A percentile compares a stretch with the other conserved stretches of the same genome.
Conservation (phyloP, 768 basidiomycete genomes). For the Serpula lacrymans region DNA sequence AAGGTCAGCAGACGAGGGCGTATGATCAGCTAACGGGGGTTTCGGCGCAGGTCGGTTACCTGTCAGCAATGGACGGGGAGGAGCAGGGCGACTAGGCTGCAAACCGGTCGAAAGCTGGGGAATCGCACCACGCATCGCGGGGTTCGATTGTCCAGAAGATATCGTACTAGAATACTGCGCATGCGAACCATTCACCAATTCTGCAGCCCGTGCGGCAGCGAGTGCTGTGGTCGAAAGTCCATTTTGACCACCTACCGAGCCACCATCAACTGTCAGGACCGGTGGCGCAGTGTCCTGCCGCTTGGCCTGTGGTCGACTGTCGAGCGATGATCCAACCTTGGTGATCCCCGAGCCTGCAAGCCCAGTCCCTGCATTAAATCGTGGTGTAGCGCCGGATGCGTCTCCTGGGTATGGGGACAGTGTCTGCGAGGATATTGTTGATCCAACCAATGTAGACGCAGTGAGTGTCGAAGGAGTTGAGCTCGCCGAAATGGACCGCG, state of each 20-base stretch:
- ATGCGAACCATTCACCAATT: slow-evolving; percentile 56
- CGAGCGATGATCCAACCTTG: slow-evolving; percentile 39
- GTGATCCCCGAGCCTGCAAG: slow-evolving; percentile 64
- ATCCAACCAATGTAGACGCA: slow-evolving; percentile 33
- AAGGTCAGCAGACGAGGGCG: slow-evolving; percentile 63
- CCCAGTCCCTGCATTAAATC: slow-evolving; percentile 91
- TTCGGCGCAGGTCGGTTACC: slow-evolving; percentile 50
- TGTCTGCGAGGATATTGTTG: slow-evolving; percentile 16
- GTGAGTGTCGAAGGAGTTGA: slow-evolving; percentile 26
- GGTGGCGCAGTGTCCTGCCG: slow-evolving; percentile 47
- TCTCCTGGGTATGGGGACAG: slow-evolving; percentile 31
- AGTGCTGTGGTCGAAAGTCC: slow-evolving; percentile 40
- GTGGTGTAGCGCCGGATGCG: slow-evolving; percentile 54
- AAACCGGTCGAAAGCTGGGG: slow-evolving; percentile 34
- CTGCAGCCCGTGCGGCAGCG: slow-evolving; percentile 58
- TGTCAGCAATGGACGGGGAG: slow-evolving; percentile 61
- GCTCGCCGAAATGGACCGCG: slow-evolving; percentile 17
- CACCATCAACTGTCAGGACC: slow-evolving; percentile 22
- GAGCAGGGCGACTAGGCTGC: slow-evolving; percentile 63
- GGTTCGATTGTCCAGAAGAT: slow-evolving; percentile 28
- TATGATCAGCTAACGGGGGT: slow-evolving; percentile 41
- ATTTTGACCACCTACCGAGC: slow-evolving; percentile 28
- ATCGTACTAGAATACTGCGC: slow-evolving; percentile 38
- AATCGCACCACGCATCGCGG: slow-evolving; percentile 23
- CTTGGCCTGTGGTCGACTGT: slow-evolving; percentile 33